Percentiles rank a stretch among this genome's conserved stretches.
These are phyloP conservation scores for Suillus spraguei DNA, from an alignment of 768 basidiomycete species.

Conservation along the genomic window DNA sequence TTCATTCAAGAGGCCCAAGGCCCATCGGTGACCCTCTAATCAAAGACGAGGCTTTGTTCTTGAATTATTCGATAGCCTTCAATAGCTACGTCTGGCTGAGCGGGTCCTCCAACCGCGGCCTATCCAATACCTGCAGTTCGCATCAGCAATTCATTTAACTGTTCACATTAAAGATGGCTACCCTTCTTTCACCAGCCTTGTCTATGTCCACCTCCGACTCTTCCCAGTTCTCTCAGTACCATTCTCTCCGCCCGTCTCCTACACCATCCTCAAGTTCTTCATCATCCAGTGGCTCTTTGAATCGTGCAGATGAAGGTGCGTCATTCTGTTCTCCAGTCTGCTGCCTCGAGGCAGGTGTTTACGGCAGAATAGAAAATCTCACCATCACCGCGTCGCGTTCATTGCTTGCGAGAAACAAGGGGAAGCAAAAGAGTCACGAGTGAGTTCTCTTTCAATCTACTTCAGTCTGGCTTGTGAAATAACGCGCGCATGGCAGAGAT, in stretches of 20 bases:
- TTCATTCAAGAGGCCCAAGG: not conserved
- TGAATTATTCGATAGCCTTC: not conserved
- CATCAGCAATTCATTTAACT: not conserved
- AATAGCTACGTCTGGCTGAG: not conserved
- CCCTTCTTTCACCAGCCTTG: constrained; percentile 6
- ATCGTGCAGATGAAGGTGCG: constrained; percentile 67
- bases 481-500: constrained; percentile 50
- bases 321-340: constrained; percentile 11
- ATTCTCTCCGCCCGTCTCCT: constrained; percentile 35
- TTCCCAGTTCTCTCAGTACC: constrained; percentile 36
- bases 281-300: constrained; percentile 58
- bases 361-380: constrained; percentile 61
- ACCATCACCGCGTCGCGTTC: constrained; percentile 65
- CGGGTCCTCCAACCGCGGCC: not conserved
- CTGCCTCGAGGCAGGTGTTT: constrained; percentile 26
- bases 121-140: not conserved
- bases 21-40: not conserved
- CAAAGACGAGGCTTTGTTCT: not conserved
- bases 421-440: constrained; percentile 67
- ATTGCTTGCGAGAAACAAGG: constrained; percentile 43
- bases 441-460: constrained; percentile 42
- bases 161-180: not conserved
- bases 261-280: constrained; percentile 35
- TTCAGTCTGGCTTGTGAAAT: constrained; percentile 23
- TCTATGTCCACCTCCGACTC: constrained; percentile 24